Percentiles rank a stretch among this genome's conserved stretches.
phyloP scores from a whole-genome alignment of 2,329 filamentous ascomycete genomes.

The Didymella pomorum region DNA sequence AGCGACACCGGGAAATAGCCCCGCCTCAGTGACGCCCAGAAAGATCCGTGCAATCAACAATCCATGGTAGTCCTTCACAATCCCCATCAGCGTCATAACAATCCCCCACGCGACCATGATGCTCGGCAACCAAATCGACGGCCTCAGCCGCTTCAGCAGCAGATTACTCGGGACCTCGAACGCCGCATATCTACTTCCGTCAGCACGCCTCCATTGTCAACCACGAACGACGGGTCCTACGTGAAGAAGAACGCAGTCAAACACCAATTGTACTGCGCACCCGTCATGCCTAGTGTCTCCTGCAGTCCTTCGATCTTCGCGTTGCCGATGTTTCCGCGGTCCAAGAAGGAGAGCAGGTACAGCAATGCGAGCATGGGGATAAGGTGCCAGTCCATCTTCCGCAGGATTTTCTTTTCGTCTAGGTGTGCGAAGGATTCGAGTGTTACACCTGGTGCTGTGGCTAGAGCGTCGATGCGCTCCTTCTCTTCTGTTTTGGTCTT shows the following conservation, averaged over 20 bases:
- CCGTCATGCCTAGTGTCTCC: constrained; percentile 46
- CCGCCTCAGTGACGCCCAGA: constrained; percentile 51
- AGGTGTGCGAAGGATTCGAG: constrained; percentile 47
- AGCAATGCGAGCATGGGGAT: constrained; percentile 52
- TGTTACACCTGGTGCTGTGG: constrained; percentile 37
- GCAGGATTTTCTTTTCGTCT: constrained; percentile 51
- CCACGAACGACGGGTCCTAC: constrained; percentile 35
- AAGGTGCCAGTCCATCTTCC: constrained; percentile 52
- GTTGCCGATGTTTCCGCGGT: constrained; percentile 54
- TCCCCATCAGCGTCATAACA: constrained; percentile 60
- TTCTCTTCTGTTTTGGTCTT: constrained; percentile 30
- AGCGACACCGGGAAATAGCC: constrained; percentile 38
- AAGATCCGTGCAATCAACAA: constrained; percentile 58
- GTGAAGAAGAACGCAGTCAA: constrained; percentile 71
- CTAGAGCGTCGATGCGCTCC: constrained; percentile 36
- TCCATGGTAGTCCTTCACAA: constrained; percentile 57
- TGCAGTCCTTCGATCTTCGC: constrained; percentile 49
- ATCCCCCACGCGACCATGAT: constrained; percentile 62
- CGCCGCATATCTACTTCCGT: constrained; percentile 36
- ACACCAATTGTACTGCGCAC: constrained; percentile 69
- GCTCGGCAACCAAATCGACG: constrained; percentile 51
- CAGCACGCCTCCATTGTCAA: neutral
- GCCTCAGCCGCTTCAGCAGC: constrained; percentile 66
- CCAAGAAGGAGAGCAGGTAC: constrained; percentile 50
- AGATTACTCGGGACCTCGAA: constrained; percentile 67